phyloP scores from a whole-genome alignment of 2,329 filamentous ascomycete species.

The Fusarium pseudonygamai region DNA sequence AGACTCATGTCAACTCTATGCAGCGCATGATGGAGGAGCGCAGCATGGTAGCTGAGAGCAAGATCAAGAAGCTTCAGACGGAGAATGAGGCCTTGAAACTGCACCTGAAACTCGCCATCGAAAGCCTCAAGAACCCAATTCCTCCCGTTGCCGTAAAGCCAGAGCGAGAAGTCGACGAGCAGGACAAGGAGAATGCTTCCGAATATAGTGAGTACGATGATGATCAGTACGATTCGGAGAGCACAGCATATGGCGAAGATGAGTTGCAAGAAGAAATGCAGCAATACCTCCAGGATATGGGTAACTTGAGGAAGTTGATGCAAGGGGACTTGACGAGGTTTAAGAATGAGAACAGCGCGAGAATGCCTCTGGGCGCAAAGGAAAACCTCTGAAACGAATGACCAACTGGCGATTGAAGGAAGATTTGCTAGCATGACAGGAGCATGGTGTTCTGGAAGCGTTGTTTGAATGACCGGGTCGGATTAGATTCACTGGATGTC shows the following conservation, averaged over 20 bases:
- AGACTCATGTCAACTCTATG: conserved; percentile 87
- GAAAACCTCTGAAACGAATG: conserved; percentile 50
- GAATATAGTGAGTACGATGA: conserved; percentile 68
- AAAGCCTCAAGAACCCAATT: conserved; percentile 91
- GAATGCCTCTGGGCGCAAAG: conserved; percentile 57
- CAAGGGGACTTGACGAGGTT: conserved; percentile 80
- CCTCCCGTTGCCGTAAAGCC: conserved; percentile 61
- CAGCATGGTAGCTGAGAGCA: conserved; percentile 88
- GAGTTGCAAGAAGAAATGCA: conserved; percentile 88
- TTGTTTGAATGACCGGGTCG: conserved; percentile 26
- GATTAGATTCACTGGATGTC: conserved; percentile 21
- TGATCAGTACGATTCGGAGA: conserved; percentile 61
- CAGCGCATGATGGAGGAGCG: conserved; percentile 97
- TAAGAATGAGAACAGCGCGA: conserved; percentile 68
- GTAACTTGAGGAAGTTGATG: conserved; percentile 70
- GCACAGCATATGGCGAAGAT: conserved; percentile 58
- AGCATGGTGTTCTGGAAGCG: conserved; percentile 46
- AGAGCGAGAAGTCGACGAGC: conserved; percentile 44
- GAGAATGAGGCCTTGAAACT: conserved; percentile 90
- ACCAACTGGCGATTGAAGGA: background rate
- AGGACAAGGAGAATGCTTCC: conserved; percentile 53
- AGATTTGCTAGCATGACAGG: conserved; percentile 30
- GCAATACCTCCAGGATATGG: conserved; percentile 82
- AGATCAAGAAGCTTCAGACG: conserved; percentile 88
- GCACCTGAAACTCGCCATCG: conserved; percentile 87